Conservation (phyloP, 2,329 filamentous ascomycete species). For the Fusarium globosum region DNA sequence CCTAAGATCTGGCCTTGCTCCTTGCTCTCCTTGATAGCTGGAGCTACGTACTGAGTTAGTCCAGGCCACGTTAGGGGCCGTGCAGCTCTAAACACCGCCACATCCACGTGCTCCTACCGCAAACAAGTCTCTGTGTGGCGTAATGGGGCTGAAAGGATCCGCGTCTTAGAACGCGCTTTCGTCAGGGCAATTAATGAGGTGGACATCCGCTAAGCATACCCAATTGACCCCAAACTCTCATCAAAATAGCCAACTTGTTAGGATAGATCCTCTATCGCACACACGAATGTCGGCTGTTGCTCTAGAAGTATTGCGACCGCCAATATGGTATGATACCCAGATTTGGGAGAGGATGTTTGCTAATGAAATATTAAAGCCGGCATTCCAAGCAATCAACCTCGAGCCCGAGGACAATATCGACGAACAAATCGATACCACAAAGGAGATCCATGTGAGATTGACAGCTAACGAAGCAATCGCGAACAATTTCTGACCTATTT, state of each 20-base stretch:
- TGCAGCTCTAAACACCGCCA: slow-evolving; percentile 42
- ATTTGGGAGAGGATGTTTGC: not conserved
- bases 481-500: not conserved
- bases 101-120: slow-evolving; percentile 38
- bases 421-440: slow-evolving; percentile 93
- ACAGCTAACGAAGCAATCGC: not conserved
- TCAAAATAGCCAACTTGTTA: slow-evolving; percentile 9
- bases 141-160: slow-evolving; percentile 38
- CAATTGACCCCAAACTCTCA: slow-evolving; percentile 24
- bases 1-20: slow-evolving; percentile 45
- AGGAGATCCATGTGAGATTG: slow-evolving; percentile 79
- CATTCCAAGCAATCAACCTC: slow-evolving; percentile 91
- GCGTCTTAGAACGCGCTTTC: slow-evolving; percentile 43
- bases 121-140: slow-evolving; percentile 28
- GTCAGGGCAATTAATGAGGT: slow-evolving; percentile 32
- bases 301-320: slow-evolving; percentile 25
- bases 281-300: slow-evolving; percentile 38
- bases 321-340: slow-evolving; percentile 35
- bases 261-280: not conserved
- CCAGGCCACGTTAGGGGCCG: slow-evolving; percentile 30
- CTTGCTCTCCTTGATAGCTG: slow-evolving; percentile 44
- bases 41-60: slow-evolving; percentile 33
- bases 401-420: slow-evolving; percentile 91
- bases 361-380: slow-evolving; percentile 57
- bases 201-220: slow-evolving; percentile 27